These are phyloP conservation scores for Mariannaea elegans DNA, from an alignment of 2,329 filamentous ascomycete genomes.

Conservation along the genomic window DNA sequence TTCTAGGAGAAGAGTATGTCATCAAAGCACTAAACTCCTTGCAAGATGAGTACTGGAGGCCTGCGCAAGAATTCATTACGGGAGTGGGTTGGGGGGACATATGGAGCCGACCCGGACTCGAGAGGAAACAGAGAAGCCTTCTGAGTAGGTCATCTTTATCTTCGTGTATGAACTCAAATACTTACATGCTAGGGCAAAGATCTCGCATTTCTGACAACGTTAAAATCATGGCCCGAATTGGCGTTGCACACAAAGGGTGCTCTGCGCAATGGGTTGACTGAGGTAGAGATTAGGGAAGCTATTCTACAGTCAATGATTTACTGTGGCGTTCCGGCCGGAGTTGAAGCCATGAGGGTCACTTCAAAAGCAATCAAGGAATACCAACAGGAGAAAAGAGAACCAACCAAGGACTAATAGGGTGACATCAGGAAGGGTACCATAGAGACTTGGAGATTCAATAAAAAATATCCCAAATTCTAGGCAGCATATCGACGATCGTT, in stretches of 20 bases:
- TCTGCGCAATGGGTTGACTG: slow-evolving; percentile 26
- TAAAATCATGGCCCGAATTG: slow-evolving; percentile 28
- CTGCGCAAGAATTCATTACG: slow-evolving; percentile 29
- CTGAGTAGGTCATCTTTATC: slow-evolving; percentile 16
- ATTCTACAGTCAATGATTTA: slow-evolving; percentile 32
- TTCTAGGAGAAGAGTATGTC: slow-evolving; percentile 32
- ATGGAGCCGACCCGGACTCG: slow-evolving; percentile 28
- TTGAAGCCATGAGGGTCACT: slow-evolving; percentile 31
- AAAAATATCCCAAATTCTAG: too few relatives aligned
- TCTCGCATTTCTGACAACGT: slow-evolving; percentile 28
- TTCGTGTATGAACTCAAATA: too few relatives aligned
- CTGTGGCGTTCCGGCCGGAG: slow-evolving; percentile 27
- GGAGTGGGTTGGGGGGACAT: slow-evolving; percentile 27
- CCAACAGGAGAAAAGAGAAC: too few relatives aligned
- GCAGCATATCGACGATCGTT: too few relatives aligned
- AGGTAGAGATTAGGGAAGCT: slow-evolving; percentile 30
- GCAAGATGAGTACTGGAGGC: slow-evolving; percentile 31
- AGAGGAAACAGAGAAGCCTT: slow-evolving; percentile 31
- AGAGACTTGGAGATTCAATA: too few relatives aligned
- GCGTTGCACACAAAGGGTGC: slow-evolving; percentile 29
- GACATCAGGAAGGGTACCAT: too few relatives aligned
- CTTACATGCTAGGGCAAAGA: neutral
- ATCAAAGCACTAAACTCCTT: slow-evolving; percentile 22
- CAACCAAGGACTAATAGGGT: too few relatives aligned
- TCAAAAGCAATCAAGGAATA: slow-evolving; percentile 19